Evolutionary conservation across 2,329 filamentous ascomycete species (phyloP).

Genomic region (Orbilia ellipsospora): DNA sequence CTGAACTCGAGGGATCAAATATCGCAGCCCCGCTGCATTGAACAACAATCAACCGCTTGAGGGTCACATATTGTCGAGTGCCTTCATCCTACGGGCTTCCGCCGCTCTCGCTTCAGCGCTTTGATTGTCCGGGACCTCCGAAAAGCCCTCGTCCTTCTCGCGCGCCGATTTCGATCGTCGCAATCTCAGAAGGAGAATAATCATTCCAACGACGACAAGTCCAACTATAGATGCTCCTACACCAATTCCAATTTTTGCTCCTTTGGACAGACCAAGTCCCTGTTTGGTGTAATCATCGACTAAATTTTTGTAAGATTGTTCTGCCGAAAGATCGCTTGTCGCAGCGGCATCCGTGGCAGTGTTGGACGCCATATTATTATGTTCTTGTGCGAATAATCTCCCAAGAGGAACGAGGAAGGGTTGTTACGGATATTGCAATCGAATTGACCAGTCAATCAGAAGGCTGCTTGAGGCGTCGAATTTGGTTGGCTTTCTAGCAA

Average conservation of each 20-base stretch:
- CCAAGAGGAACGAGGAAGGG: too few species aligned
- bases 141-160: not conserved
- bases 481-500: too few species aligned
- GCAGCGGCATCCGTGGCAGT: not conserved
- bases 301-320: constrained; percentile 21
- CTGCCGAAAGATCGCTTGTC: not conserved
- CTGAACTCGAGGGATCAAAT: too few species aligned
- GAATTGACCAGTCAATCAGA: too few species aligned
- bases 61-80: constrained; percentile 32
- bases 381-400: too few species aligned
- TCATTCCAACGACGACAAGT: constrained; percentile 42
- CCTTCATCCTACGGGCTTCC: constrained; percentile 33
- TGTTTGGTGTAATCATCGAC: constrained; percentile 34
- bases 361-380: constrained; percentile 8
- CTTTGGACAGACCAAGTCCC: constrained; percentile 32
- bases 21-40: too few species aligned
- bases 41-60: too few species aligned
- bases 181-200: constrained; percentile 24
- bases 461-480: too few species aligned
- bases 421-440: too few species aligned
- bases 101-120: constrained; percentile 32
- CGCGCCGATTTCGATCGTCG: constrained; percentile 6
- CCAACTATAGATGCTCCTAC: constrained; percentile 31
- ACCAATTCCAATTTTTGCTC: constrained; percentile 39
- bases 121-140: not conserved